Evolutionary conservation across 176 grass and related monocot genomes (phyloP), one percentile per base, ranked within the genome.

Genomic region (Triticum urartu): DNA sequence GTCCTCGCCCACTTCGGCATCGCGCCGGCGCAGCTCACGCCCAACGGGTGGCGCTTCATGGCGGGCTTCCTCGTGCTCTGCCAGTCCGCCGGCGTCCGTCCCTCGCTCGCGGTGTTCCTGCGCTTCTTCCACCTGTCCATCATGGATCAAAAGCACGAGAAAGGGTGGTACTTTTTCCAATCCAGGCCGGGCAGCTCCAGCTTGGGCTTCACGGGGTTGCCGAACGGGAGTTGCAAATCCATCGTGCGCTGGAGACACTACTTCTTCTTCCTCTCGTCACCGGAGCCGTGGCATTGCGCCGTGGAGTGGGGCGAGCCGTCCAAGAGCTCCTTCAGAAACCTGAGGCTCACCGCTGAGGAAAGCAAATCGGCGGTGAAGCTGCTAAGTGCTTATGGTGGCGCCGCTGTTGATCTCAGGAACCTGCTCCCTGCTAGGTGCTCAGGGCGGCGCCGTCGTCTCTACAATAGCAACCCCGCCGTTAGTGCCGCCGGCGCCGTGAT

Each of bases 11-110:
- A 72, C 20, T 72, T 72, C 68, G 68, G 68, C 35, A 11, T 72
- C 68, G 68, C 68, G 68, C 68, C 68, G 68, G 34, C 35, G 9
- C 68, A 72, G 68, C 0, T 72, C 35, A 21, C 5, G 10, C 68
- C 68, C 68, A 72, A 72, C 35, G 68, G 35, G 10, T 72, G 68
- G 68, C 68, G 68, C 68, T 12, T 72, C 68, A 40, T 71, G 20
- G 35, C 18, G 9, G 35, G 68, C 7, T 71, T 71, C 68, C 4
- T 72, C 9, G 36, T 5, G 35, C 35, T 72, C 9, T 72, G 68
- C 10, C 0, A 11, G 10, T 68, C 65, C 15, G 0, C 6, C 32
- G 4, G 7, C 30, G 65, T 35, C 0, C 65, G 32, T 6, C 65
- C 65, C 14, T 68, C 65, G 15, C 30, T 68, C 5, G 65, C 30